Evolutionary conservation across 345 rosid genomes (phyloP), one percentile per base, ranked within the genome.

Genomic region (Barbarea vulgaris): DNA sequence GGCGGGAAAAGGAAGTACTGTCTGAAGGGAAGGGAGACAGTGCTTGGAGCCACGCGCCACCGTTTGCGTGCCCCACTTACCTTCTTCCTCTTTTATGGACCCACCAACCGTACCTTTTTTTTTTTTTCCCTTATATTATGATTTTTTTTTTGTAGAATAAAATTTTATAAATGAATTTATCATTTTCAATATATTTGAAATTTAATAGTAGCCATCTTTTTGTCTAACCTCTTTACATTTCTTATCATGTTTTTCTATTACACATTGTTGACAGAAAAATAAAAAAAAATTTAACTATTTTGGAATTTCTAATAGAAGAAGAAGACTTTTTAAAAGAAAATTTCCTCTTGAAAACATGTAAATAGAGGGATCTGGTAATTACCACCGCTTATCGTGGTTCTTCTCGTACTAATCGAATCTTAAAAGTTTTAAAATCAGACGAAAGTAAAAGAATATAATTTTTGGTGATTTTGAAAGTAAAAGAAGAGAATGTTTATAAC

Each of bases 21-120:
- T n/a, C 50, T n/a, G 50, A 44, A 46, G 48, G 58, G 50, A 44
- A 46, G 48, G 58, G 21, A 46, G 51, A 57, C 54, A 36, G 64
- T 48, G 79, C 68, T 58, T 51, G 4, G 69, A 67, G 74, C 44
- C 74, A 39, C 69, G 80, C 64, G 70, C 75, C 70, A 63, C 76
- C 75, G 70, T 4, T 42, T 76, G 33, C 46, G 51, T 77, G 59
- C 9, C 66, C 71, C 65, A 42, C 64, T 53, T 34, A 31, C 25
- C 42, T 53, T 61, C 66, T 46, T 27, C 36, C 36, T 9, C 41
- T 21, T 50, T 8, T 25, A 1, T 54, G 14, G 69, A 9, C 69
- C 76, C 58, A 25, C 30, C n/a, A n/a, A n/a, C 55, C 64, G 9
- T 11, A 4, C 0, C 33, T 33, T 31, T 22, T 52, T 4, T 10